Evolutionary conservation across 768 basidiomycete species (phyloP).

Genomic region (Kwoniella dejecticola): DNA sequence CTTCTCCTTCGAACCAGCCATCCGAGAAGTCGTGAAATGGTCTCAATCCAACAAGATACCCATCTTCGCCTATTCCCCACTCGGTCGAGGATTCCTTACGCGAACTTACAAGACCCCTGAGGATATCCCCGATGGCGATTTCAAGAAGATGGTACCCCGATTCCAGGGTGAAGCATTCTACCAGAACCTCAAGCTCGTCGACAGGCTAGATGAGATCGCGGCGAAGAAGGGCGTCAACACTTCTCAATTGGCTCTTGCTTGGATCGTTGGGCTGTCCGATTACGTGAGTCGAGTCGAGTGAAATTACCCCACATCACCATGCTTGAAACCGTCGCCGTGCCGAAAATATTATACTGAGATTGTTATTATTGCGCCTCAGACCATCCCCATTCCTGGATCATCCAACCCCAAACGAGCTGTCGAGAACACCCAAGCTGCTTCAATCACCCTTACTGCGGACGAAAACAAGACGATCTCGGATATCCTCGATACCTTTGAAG

Average conservation of each 20-base stretch:
- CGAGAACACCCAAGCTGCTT: conserved; percentile 60
- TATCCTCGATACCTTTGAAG: conserved; percentile 43
- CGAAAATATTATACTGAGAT: no score
- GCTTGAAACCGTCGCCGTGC: no score
- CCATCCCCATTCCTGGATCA: conserved; percentile 62
- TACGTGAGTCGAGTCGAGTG: no score
- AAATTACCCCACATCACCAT: no score
- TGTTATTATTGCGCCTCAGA: conserved; percentile 39
- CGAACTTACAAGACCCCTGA: conserved; percentile 50
- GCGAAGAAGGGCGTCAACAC: conserved; percentile 58
- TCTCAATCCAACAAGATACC: conserved; percentile 64
- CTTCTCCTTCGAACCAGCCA: conserved; percentile 64
- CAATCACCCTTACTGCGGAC: conserved; percentile 57
- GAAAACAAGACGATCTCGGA: conserved; percentile 59
- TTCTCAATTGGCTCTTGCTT: conserved; percentile 58
- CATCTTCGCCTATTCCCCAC: conserved; percentile 65
- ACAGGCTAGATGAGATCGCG: conserved; percentile 58
- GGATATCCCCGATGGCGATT: conserved; percentile 58
- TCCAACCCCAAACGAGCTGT: conserved; percentile 58
- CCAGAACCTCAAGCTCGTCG: conserved; percentile 59
- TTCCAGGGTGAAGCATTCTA: conserved; percentile 60
- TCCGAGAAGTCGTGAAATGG: conserved; percentile 61
- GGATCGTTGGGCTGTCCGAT: conserved; percentile 50
- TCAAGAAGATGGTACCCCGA: conserved; percentile 57
- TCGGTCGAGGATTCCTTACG: conserved; percentile 56